Conservation (phyloP, 345 rosid species). For the Brassica rapa region DNA sequence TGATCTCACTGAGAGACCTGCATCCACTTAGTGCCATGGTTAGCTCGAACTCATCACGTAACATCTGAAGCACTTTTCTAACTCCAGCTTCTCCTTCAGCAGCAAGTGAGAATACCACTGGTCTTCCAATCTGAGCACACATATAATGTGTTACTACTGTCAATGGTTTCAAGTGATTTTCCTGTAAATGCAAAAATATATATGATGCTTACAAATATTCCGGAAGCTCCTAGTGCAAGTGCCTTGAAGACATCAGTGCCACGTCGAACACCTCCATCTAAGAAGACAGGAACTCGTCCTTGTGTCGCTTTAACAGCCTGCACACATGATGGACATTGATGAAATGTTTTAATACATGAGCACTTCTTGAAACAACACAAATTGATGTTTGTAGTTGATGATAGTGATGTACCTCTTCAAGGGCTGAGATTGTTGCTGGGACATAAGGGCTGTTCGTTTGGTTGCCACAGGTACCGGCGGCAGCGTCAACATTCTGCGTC, state of each 20-base stretch:
- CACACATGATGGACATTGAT: neutral
- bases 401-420: conserved; percentile 62
- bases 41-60: conserved; percentile 76
- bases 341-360: neutral
- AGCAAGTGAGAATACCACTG: conserved; percentile 82
- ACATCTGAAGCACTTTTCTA: conserved; percentile 69
- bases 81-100: conserved; percentile 81
- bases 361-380: neutral
- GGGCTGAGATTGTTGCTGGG: conserved; percentile 67
- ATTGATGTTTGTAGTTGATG: neutral
- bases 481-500: no score
- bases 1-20: conserved; percentile 71
- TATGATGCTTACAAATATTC: conserved; percentile 66
- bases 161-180: neutral
- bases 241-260: conserved; percentile 94
- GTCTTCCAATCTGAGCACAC: conserved; percentile 70
- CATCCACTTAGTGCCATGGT: conserved; percentile 87
- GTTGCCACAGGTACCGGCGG: no score
- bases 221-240: conserved; percentile 84
- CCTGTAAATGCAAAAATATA: neutral
- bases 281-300: conserved; percentile 76
- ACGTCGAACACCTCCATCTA: conserved; percentile 86
- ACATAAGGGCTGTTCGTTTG: conserved; percentile 13
- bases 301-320: conserved; percentile 84
- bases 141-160: neutral